Conservation (phyloP, 768 basidiomycete species). For the Trametes gibbosa region DNA sequence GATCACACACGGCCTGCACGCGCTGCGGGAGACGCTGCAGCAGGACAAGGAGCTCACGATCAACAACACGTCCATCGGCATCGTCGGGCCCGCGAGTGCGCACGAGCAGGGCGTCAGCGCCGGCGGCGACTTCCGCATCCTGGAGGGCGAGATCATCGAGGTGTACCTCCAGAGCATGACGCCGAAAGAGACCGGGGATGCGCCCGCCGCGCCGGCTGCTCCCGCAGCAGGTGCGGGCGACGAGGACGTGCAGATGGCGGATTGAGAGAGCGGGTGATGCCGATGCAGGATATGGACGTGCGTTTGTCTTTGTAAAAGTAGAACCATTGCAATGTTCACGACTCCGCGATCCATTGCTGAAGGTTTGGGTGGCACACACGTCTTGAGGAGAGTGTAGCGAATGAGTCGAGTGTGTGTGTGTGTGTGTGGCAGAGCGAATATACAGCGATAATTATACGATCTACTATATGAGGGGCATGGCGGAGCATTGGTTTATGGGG, state of each 20-base stretch:
- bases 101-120: conserved; percentile 53
- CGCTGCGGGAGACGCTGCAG: conserved; percentile 93
- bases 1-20: conserved; percentile 90
- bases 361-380: neutral
- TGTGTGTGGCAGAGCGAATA: neutral
- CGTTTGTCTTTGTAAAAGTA: conserved; percentile 18
- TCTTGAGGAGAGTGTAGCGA: neutral
- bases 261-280: too few species aligned
- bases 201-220: conserved; percentile 60
- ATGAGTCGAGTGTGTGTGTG: conserved; percentile 1
- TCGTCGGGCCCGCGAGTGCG: conserved; percentile 71
- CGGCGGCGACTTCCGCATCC: conserved; percentile 74
- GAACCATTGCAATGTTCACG: conserved; percentile 6
- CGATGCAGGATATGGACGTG: conserved; percentile 1
- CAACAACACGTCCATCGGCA: conserved; percentile 93
- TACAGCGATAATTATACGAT: conserved; percentile 12
- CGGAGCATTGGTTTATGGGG: neutral
- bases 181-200: conserved; percentile 54
- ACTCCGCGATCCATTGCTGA: neutral
- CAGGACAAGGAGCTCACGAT: conserved; percentile 96
- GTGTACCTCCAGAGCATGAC: conserved; percentile 78
- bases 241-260: conserved; percentile 87
- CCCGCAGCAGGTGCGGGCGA: conserved; percentile 43
- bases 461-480: neutral
- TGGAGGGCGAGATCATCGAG: conserved; percentile 79